These are phyloP conservation scores for Ophiostoma montium DNA, from an alignment of 2,329 filamentous ascomycete genomes.

Conservation along the genomic window DNA sequence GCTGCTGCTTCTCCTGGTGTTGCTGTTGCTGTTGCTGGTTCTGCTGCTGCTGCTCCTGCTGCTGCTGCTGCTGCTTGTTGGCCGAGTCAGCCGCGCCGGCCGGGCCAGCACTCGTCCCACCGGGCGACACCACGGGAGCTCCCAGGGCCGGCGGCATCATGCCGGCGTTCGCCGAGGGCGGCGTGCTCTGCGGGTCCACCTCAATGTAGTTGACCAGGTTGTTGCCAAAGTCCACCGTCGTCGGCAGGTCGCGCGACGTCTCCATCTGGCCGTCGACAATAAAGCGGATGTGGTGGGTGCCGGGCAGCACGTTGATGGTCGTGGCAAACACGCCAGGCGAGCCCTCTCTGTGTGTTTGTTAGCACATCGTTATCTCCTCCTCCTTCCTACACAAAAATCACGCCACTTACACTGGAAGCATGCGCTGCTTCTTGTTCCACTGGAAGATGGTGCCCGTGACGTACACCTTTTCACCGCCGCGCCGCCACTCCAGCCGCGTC, in stretches of 20 bases:
- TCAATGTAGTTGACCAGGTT: conserved; percentile 98
- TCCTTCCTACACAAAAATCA: not conserved
- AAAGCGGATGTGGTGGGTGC: conserved; percentile 94
- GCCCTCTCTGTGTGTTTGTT: conserved; percentile 28
- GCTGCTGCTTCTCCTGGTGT: not conserved
- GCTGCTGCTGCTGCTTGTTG: conserved; percentile 16
- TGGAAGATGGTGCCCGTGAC: conserved; percentile 95
- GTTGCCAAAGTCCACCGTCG: conserved; percentile 94
- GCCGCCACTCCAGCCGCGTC: conserved; percentile 73
- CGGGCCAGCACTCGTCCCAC: too few relatives aligned
- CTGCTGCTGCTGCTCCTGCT: conserved; percentile 13
- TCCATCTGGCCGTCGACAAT: conserved; percentile 89
- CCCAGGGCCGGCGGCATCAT: not conserved
- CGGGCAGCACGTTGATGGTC: conserved; percentile 70
- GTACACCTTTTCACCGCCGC: conserved; percentile 77
- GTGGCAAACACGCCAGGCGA: conserved; percentile 56
- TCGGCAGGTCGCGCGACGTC: conserved; percentile 74
- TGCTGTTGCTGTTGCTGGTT: not conserved
- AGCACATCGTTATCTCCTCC: not conserved
- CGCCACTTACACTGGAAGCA: conserved; percentile 65
- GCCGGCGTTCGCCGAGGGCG: conserved; percentile 15
- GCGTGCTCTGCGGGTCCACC: conserved; percentile 62
- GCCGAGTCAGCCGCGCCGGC: too few relatives aligned
- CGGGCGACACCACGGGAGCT: conserved; percentile 11
- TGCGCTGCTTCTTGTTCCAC: conserved; percentile 87